Percentiles rank a stretch among this genome's conserved stretches.
phyloP scores from a whole-genome alignment of 148 eudicot genomes.

The Chenopodium suecicum region DNA sequence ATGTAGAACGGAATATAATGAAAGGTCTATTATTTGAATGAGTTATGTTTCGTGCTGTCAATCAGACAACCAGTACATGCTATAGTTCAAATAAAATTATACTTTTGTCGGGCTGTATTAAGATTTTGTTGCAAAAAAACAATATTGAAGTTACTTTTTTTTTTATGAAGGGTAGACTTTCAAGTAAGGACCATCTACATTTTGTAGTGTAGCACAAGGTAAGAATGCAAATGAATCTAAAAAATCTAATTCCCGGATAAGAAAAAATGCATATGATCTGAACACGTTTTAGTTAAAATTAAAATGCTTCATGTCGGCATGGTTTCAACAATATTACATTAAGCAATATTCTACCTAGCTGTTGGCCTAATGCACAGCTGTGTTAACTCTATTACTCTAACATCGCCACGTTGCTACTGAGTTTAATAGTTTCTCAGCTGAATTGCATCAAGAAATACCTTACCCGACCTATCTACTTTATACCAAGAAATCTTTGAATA shows the following conservation, averaged over 20 bases:
- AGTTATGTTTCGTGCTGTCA: background rate
- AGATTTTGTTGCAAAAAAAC: background rate
- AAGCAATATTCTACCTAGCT: conserved; percentile 11
- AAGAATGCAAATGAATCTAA: background rate
- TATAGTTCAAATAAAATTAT: too few relatives aligned
- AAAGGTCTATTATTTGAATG: too few relatives aligned
- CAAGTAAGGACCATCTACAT: background rate
- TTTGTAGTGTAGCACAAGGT: background rate
- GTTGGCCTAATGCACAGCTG: conserved; percentile 2
- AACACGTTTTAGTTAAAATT: conserved; percentile 13
- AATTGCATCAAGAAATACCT: background rate
- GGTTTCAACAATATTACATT: background rate
- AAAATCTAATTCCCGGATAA: conserved; percentile 20
- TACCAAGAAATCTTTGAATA: conserved; percentile 15
- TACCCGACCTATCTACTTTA: background rate
- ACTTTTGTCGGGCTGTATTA: background rate
- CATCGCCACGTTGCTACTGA: conserved; percentile 2
- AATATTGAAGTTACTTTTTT: background rate
- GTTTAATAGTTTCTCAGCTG: background rate
- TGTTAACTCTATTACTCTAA: background rate
- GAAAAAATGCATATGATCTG: conserved; percentile 15
- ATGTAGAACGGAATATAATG: too few relatives aligned
- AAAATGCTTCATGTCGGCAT: too few relatives aligned
- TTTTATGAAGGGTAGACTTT: background rate
- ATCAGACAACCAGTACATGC: background rate